Base-by-base conservation (phyloP, 1,284 basidiomycete genomes). In the Moniliella sp. region DNA sequence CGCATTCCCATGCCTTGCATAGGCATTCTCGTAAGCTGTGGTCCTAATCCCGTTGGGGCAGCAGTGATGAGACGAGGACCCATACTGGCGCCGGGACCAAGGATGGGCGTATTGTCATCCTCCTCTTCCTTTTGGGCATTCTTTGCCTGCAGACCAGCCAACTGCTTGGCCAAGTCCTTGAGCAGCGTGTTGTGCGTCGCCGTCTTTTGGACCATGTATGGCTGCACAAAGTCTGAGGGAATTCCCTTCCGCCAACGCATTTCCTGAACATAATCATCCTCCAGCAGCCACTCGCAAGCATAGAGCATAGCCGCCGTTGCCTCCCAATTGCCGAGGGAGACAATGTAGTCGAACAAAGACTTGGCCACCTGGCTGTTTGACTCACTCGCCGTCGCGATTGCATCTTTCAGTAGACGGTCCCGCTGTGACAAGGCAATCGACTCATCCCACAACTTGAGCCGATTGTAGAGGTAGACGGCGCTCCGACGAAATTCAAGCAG, bases 281-380 rank as follows among this genome's bases (percentile, higher is more conserved):
- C 73, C 33, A 97, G 65, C 9, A 93, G 68, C 62, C 97, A 86
- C 65, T 86, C 97, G 46, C 82, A 88, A 25, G 79, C 71, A 51
- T 74, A 93, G 23, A 93, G 70, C 48, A 78, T 69, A 1, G 82
- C 83, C 0, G 83, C 76, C 62, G 91, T 94, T 62, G 82, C 88
- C 62, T 97, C 91, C 66, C 84, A 88, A 70, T 88, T 91, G 25
- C 91, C 91, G 43, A 97, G 91, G 61, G 83, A 78, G 43, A 93
- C 82, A 46, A 64, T 65, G 51, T 65, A 97, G 7, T 74, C 75
- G 13, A 93, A 67, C 11, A 97, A 67, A 36, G 94, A 91, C 62
- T 99, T 88, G 3, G 82, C 78, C 35, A 83, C 78, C 4, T 70
- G 74, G 15, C 71, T 73, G 23, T 57, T 67, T 4, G 81, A 86